Percentiles rank a stretch among this genome's conserved stretches.
Evolutionary conservation across 345 rosid species (phyloP).

Genomic region (Eucalyptus tenuipes): DNA sequence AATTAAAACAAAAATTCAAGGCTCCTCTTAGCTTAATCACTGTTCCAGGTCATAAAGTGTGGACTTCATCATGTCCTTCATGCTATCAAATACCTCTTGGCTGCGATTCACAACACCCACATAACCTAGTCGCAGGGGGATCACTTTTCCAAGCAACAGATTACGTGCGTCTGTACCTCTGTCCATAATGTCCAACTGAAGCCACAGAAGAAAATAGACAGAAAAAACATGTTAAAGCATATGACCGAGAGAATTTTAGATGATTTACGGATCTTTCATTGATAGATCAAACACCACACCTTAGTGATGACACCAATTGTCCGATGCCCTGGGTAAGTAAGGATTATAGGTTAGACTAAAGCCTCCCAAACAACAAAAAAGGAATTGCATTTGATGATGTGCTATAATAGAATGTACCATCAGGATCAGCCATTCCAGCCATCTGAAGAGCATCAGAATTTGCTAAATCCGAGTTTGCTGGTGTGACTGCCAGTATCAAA

Average conservation of each 20-base stretch:
- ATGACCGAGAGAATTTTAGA: background rate
- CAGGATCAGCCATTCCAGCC: slow-evolving; percentile 93
- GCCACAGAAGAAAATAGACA: background rate
- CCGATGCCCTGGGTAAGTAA: slow-evolving; percentile 41
- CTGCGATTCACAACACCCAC: slow-evolving; percentile 91
- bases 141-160: slow-evolving; percentile 77
- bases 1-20: background rate
- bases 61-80: background rate
- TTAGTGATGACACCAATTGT: slow-evolving; percentile 90
- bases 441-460: slow-evolving; percentile 95
- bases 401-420: slow-evolving; percentile 26
- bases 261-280: background rate
- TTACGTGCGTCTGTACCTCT: slow-evolving; percentile 98
- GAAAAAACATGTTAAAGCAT: background rate
- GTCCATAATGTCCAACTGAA: slow-evolving; percentile 96
- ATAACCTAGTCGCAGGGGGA: slow-evolving; percentile 91
- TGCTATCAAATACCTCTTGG: slow-evolving; percentile 59
- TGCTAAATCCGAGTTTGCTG: slow-evolving; percentile 92
- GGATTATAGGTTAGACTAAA: background rate
- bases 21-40: background rate
- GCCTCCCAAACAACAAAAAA: background rate
- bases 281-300: slow-evolving; percentile 20
- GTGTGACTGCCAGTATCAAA: slow-evolving; percentile 79
- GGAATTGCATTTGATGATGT: background rate
- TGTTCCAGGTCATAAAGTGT: background rate